These are phyloP conservation scores for Lasiodiplodia gonubiensis DNA, from an alignment of 2,329 filamentous ascomycete genomes.

Conservation along the genomic window DNA sequence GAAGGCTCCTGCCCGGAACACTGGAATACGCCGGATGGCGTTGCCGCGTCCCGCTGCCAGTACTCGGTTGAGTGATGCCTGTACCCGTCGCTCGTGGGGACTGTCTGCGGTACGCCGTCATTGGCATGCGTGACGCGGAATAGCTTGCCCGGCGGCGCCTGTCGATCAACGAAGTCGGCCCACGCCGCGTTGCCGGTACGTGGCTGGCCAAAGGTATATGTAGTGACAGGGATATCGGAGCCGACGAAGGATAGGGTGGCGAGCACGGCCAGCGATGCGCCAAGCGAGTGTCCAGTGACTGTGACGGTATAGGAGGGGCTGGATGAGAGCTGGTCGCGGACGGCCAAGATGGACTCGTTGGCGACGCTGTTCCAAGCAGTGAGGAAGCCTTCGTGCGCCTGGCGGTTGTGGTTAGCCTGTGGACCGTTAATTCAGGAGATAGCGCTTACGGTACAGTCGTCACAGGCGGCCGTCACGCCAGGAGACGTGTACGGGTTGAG, in stretches of 20 bases:
- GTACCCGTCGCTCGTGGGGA: slow-evolving; percentile 14
- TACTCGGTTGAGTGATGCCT: slow-evolving; percentile 25
- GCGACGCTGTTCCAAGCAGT: slow-evolving; percentile 19
- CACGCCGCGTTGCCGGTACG: slow-evolving; percentile 26
- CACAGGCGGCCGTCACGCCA: slow-evolving; percentile 1
- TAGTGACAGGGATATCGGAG: slow-evolving; percentile 7
- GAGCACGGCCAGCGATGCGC: slow-evolving; percentile 17
- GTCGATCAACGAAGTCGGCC: slow-evolving; percentile 17
- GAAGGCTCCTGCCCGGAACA: slow-evolving; percentile 9
- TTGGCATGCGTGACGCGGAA: slow-evolving; percentile 29
- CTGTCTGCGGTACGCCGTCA: slow-evolving; percentile 27
- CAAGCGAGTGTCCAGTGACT: slow-evolving; percentile 23
- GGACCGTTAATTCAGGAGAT: too few species aligned
- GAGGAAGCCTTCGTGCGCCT: slow-evolving; percentile 26
- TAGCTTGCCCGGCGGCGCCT: slow-evolving; percentile 2
- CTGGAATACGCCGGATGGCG: not conserved
- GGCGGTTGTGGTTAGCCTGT: not conserved
- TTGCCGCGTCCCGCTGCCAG: slow-evolving; percentile 21
- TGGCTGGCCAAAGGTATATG: slow-evolving; percentile 23
- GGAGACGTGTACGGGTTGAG: not conserved
- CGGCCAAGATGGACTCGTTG: not conserved
- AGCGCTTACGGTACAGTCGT: slow-evolving; percentile 2
- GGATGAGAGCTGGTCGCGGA: not conserved
- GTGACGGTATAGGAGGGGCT: slow-evolving; percentile 11
- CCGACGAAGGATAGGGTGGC: slow-evolving; percentile 14